phyloP scores from a whole-genome alignment of 169 alveolate species.

The Perkinsus marinus region DNA sequence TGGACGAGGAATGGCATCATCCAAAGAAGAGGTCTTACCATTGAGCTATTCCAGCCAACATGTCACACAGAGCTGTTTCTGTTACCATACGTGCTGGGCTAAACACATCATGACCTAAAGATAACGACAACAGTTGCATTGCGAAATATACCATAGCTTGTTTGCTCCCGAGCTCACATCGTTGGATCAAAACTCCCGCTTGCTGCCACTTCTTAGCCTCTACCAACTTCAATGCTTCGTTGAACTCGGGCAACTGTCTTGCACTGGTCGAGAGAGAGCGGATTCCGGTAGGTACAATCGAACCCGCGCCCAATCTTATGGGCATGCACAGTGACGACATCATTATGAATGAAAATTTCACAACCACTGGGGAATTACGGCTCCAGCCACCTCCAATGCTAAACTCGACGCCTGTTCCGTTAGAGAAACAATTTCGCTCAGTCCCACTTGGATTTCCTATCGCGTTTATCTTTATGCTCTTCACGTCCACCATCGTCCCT shows the following conservation, averaged over 20 bases:
- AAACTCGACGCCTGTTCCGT: not conserved
- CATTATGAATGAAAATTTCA: not conserved
- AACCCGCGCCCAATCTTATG: not conserved
- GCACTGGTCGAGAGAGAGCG: not conserved
- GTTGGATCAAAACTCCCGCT: not conserved
- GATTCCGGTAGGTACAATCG: not conserved
- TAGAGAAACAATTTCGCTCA: not conserved
- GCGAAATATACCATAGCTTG: too few species aligned
- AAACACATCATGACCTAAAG: not conserved
- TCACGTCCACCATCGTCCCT: not conserved
- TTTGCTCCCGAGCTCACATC: too few species aligned
- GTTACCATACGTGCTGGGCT: not conserved
- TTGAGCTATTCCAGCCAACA: not conserved
- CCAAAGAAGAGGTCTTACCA: not conserved
- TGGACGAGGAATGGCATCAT: not conserved
- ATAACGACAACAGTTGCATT: too few species aligned
- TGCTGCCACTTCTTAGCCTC: not conserved
- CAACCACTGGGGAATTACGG: not conserved
- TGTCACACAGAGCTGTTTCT: not conserved
- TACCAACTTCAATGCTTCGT: not conserved
- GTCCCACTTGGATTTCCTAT: not conserved
- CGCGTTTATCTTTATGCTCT: not conserved
- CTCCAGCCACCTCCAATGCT: too few species aligned
- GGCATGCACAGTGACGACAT: not conserved
- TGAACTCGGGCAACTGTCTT: not conserved